These are phyloP conservation scores for Colletotrichum musicola DNA, from an alignment of 2,329 filamentous ascomycete species.

Conservation along the genomic window DNA sequence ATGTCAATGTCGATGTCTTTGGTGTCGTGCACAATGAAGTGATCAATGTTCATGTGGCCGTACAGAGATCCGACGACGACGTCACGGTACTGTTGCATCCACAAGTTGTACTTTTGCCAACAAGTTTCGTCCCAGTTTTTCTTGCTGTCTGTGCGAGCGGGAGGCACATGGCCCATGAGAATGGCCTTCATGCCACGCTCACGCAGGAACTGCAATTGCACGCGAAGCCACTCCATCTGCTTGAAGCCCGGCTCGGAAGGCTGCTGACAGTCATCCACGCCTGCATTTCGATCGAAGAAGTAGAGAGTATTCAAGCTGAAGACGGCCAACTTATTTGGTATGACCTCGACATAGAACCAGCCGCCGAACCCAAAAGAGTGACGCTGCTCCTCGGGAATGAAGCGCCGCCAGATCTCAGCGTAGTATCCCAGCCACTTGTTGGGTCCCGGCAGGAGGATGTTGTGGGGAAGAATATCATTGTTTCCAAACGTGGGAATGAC, in stretches of 20 bases:
- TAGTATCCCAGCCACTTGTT: constrained; percentile 88
- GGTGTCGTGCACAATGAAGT: constrained; percentile 93
- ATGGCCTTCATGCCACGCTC: constrained; percentile 93
- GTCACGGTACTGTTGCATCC: constrained; percentile 91
- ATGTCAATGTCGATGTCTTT: constrained; percentile 76
- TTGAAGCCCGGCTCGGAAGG: constrained; percentile 89
- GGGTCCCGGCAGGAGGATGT: constrained; percentile 87
- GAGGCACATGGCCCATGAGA: constrained; percentile 92
- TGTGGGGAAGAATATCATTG: constrained; percentile 97
- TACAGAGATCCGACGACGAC: constrained; percentile 84
- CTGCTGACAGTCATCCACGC: constrained; percentile 87
- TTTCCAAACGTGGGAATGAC: constrained; percentile 94
- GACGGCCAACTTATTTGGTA: constrained; percentile 86
- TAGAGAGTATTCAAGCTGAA: constrained; percentile 97
- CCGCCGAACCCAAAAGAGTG: constrained; percentile 93
- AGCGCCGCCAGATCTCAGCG: constrained; percentile 81
- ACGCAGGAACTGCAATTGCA: constrained; percentile 88
- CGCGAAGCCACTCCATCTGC: constrained; percentile 95
- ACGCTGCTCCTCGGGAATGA: constrained; percentile 92
- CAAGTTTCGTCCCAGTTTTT: constrained; percentile 95
- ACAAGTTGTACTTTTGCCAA: constrained; percentile 97
- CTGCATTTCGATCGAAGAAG: constrained; percentile 93
- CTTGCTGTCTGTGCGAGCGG: constrained; percentile 87
- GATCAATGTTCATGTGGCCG: constrained; percentile 99
- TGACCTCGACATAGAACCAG: constrained; percentile 94